A percentile compares a stretch with the other conserved stretches of the same genome.
Evolutionary conservation across 768 basidiomycete genomes (phyloP).

Genomic region (Cyclocybe aegerita): DNA sequence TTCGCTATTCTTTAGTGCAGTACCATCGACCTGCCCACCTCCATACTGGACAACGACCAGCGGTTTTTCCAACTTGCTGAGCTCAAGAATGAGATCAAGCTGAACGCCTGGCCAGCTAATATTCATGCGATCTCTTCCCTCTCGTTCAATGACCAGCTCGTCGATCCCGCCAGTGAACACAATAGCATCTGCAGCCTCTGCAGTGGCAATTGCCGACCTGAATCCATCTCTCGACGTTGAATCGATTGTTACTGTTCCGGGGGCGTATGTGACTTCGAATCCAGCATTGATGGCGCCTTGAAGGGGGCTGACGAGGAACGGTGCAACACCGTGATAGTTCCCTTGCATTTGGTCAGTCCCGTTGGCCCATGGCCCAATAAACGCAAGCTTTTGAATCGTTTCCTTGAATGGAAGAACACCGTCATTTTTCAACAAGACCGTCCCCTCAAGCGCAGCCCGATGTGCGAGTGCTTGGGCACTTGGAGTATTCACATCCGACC

Average conservation of each 20-base stretch:
- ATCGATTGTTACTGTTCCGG: slow-evolving; percentile 38
- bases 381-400: slow-evolving; percentile 46
- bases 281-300: slow-evolving; percentile 48
- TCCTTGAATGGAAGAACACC: slow-evolving; percentile 51
- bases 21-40: slow-evolving; percentile 55
- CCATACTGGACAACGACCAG: slow-evolving; percentile 55
- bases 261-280: slow-evolving; percentile 40
- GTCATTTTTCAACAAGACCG: slow-evolving; percentile 66
- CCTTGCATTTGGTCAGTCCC: slow-evolving; percentile 58
- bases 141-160: slow-evolving; percentile 41
- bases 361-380: slow-evolving; percentile 61
- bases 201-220: slow-evolving; percentile 50
- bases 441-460: slow-evolving; percentile 50
- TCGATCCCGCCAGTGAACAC: slow-evolving; percentile 59
- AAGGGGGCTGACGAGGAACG: slow-evolving; percentile 54
- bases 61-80: slow-evolving; percentile 48
- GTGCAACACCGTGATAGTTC: slow-evolving; percentile 54
- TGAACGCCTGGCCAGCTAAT: slow-evolving; percentile 60
- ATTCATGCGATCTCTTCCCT: slow-evolving; percentile 43
- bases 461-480: slow-evolving; percentile 47
- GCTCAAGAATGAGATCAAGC: slow-evolving; percentile 44
- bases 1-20: slow-evolving; percentile 40
- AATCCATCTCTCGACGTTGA: slow-evolving; percentile 43
- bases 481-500: slow-evolving; percentile 48
- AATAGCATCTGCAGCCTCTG: slow-evolving; percentile 46